Base-by-base conservation (phyloP, 495 filamentous ascomycete species). In the Usnea hakonensis region DNA sequence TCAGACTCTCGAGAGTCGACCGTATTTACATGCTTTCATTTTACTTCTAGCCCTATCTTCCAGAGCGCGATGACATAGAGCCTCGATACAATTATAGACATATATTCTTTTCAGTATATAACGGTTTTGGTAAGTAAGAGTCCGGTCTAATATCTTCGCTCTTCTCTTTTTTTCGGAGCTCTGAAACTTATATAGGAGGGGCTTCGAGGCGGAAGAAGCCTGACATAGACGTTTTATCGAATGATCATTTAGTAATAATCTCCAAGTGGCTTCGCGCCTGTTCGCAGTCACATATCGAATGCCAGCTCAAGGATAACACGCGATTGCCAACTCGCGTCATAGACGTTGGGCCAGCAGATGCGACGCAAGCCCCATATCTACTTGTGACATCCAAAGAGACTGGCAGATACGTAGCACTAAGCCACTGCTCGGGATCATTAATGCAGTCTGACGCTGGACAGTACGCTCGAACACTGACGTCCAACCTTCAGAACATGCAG, bases 341-440 rank as follows among this genome's bases (percentile, higher is more conserved):
- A 11, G 48, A 55, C 30, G 59, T 61, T 6, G 48, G 48, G 8
- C 52, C 50, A 17, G 23, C 38, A 28, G 30, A 58, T 3, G n/a
- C 3, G 7, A 14, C 28, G 28, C 48, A 40, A 43, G 19, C 19
- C 2, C 59, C 59, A 2, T 36, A 36, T 33, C 50, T 61, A 26
- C 1, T 53, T 19, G 21, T 38, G 13, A 52, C 59, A 5, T 10
- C 14, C n/a, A 26, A 40, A 16, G 36, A 36, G 21, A 5, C n/a
- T 30, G 58, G 33, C 23, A 19, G 38, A 3, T 62, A 62, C 28
- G 26, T 62, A 16, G 48, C 60, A 10, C 50, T 62, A 11, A 55
- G 46, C 16, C 50, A 62, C n/a, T 62, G 60, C 50, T 62, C 48
- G 60, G 60, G 60, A 30, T 36, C 30, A 2, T 17, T 38, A 32